Percentiles rank a stretch among this genome's conserved stretches.
Evolutionary conservation across 495 filamentous ascomycete genomes (phyloP).

Genomic region (Xylaria bambusicola): DNA sequence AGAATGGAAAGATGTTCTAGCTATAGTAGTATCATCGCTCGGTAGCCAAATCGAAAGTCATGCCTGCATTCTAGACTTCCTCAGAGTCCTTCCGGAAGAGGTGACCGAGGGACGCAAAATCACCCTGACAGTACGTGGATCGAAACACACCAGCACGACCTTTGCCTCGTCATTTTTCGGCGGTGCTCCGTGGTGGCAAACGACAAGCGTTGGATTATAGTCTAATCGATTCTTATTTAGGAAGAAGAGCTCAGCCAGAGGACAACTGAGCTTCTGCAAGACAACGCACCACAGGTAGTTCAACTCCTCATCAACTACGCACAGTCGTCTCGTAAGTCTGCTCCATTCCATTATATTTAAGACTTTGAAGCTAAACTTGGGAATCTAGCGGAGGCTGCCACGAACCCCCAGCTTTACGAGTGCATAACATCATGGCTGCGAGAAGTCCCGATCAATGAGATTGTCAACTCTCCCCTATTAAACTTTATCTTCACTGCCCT

Average conservation of each 20-base stretch:
- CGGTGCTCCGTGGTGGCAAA: conserved; percentile 40
- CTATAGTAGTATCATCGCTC: conserved; percentile 73
- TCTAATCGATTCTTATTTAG: conserved; percentile 63
- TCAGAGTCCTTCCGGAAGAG: conserved; percentile 96
- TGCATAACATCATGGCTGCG: conserved; percentile 96
- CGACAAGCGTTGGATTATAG: conserved; percentile 47
- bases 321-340: conserved; percentile 77
- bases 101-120: conserved; percentile 99
- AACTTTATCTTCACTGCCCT: conserved; percentile 77
- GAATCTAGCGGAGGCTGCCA: conserved; percentile 61
- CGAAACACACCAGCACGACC: conserved; percentile 48
- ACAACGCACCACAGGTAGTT: conserved; percentile 87
- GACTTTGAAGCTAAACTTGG: conserved; percentile 22
- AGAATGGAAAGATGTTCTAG: conserved; percentile 91
- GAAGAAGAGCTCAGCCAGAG: conserved; percentile 86
- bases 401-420: conserved; percentile 87
- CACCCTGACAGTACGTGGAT: conserved; percentile 91
- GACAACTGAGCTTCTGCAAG: conserved; percentile 82
- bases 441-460: conserved; percentile 79
- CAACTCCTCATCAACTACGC: conserved; percentile 83
- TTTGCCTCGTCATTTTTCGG: conserved; percentile 43
- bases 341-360: background rate
- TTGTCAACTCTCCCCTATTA: conserved; percentile 84
- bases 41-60: conserved; percentile 74
- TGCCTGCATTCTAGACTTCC: conserved; percentile 89